These are phyloP conservation scores for Ogataea pilisensis DNA, from an alignment of 805 yeast species.

Conservation along the genomic window DNA sequence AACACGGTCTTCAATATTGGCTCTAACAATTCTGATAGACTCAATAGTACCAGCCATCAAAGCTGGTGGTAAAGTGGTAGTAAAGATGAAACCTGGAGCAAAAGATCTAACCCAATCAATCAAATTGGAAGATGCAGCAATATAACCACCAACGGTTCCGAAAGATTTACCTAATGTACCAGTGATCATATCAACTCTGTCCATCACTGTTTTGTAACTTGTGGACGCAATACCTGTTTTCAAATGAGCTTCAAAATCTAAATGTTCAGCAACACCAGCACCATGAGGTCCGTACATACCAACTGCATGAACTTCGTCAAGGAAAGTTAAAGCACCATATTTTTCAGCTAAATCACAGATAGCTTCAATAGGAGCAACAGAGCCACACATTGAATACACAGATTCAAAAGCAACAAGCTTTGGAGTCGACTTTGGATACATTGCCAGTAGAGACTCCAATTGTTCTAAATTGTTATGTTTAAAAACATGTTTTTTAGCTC, in stretches of 20 bases:
- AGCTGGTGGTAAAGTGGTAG: slow-evolving; percentile 96
- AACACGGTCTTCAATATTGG: slow-evolving; percentile 71
- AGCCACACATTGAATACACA: slow-evolving; percentile 98
- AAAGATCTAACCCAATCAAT: slow-evolving; percentile 95
- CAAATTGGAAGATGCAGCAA: slow-evolving; percentile 79
- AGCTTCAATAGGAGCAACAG: slow-evolving; percentile 87
- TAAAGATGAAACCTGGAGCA: slow-evolving; percentile 97
- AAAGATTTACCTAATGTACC: slow-evolving; percentile 97
- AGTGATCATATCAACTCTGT: slow-evolving; percentile 91
- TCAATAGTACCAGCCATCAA: slow-evolving; percentile 93
- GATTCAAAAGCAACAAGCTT: slow-evolving; percentile 96
- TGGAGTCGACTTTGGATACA: slow-evolving; percentile 83
- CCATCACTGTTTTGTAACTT: slow-evolving; percentile 60
- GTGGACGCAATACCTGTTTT: slow-evolving; percentile 57
- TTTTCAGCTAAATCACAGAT: slow-evolving; percentile 96
- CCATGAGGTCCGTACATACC: slow-evolving; percentile 99
- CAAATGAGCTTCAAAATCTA: slow-evolving; percentile 81
- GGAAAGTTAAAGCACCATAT: slow-evolving; percentile 93
- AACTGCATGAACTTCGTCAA: slow-evolving; percentile 98
- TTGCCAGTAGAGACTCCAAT: slow-evolving; percentile 71
- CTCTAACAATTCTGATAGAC: slow-evolving; percentile 80
- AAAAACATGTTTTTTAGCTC: slow-evolving; percentile 83
- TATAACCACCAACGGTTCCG: slow-evolving; percentile 97
- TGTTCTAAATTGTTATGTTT: slow-evolving; percentile 86
- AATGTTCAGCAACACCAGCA: slow-evolving; percentile 98